Evolutionary conservation across 805 yeast species (phyloP), one percentile per base, ranked within the genome.

Genomic region (Teunomyces pallodes): DNA sequence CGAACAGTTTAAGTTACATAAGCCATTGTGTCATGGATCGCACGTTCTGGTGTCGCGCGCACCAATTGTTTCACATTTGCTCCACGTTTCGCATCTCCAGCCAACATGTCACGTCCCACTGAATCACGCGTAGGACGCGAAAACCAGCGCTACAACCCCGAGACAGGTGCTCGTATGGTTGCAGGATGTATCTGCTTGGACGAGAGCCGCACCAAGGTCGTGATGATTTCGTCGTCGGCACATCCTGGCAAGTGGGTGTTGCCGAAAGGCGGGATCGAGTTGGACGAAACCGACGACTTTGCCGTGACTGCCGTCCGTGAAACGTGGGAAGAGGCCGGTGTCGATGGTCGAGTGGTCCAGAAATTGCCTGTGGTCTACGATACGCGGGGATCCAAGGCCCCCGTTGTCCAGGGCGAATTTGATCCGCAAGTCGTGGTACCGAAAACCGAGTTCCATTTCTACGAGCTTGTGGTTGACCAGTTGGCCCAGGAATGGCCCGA

Each of bases 241-340:
- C 83, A 82, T 53, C 76, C 75, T 36, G 79, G 81, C 49, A 76
- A 76, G 55, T 92, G 96, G 96, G 88, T 94, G 6, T 66, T 94
- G 3, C 99, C 99, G 4, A 94, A 94, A 64, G 99, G 99, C 30
- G 99, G 99, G 1, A 83, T 91, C 35, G 99, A 94, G 66, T 62
- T 63, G 27, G 99, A 94, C 65, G 99, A 89, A 65, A 66, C 70
- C 3, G 77, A 72, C 36, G 75, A 71, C 50, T 71, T 54, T 45
- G 65, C 62, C 6, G 62, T 68, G 3, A 70, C 87, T 4, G 97
- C 97, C 0, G 71, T 77, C 13, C 75, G 99, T 50, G 99, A 94
- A 62, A 88, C 96, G 0, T 94, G 99, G 99, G 99, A 94, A 65
- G 99, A 94, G 68, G 94, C 96, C 0, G 99, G 99, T 0, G 87